These are phyloP conservation scores for Hypoxylon sp. DNA, from an alignment of 2,329 filamentous ascomycete genomes.

Conservation along the genomic window DNA sequence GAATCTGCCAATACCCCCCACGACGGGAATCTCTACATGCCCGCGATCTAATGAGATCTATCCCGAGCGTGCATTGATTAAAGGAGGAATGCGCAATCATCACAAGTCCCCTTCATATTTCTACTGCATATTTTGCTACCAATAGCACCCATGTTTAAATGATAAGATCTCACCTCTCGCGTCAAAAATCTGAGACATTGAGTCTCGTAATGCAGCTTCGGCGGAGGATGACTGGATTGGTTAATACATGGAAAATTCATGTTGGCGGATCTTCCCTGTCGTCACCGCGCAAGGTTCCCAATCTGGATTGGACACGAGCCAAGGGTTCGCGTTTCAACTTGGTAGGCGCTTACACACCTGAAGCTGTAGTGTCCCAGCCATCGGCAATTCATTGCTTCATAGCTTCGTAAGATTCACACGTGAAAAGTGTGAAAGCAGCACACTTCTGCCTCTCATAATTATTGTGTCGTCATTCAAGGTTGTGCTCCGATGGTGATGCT, in stretches of 20 bases:
- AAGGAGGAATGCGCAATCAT: conserved; percentile 27
- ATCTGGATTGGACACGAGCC: conserved; percentile 44
- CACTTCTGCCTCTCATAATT: conserved; percentile 26
- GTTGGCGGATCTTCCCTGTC: conserved; percentile 34
- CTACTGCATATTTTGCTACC: conserved; percentile 21
- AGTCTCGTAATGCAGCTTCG: conserved; percentile 35
- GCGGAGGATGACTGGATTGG: conserved; percentile 33
- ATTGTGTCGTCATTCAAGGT: conserved; percentile 24
- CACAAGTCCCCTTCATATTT: conserved; percentile 21
- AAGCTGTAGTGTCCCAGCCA: conserved; percentile 18
- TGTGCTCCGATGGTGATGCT: conserved; percentile 25
- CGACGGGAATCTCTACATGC: conserved; percentile 21
- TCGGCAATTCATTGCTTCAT: conserved; percentile 38
- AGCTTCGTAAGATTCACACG: conserved; percentile 29
- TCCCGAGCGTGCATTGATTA: conserved; percentile 12
- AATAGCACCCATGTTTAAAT: conserved; percentile 23
- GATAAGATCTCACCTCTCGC: conserved; percentile 40
- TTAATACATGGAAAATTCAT: conserved; percentile 31
- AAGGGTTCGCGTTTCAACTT: conserved; percentile 47
- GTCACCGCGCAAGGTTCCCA: conserved; percentile 30
- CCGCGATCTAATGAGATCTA: conserved; percentile 28
- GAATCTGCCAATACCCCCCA: conserved; percentile 12
- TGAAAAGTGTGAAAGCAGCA: conserved; percentile 14
- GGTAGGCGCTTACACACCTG: conserved; percentile 39
- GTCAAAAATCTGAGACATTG: conserved; percentile 39